Evolutionary conservation across 2,329 filamentous ascomycete species (phyloP).

Genomic region (Colletotrichum orbiculare): DNA sequence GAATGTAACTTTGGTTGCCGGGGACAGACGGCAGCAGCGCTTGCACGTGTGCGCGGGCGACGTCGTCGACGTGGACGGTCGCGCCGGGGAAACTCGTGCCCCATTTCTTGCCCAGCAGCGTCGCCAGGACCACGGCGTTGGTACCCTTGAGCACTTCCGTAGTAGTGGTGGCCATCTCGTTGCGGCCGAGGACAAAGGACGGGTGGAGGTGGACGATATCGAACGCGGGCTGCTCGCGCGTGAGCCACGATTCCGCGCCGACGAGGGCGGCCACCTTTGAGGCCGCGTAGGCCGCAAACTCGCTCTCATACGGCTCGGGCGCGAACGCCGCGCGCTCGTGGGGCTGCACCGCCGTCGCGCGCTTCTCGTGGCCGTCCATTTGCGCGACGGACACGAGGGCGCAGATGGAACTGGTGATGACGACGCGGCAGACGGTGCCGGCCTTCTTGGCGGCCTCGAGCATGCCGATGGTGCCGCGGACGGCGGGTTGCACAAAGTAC

Average conservation of each 20-base stretch:
- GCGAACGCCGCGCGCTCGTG: constrained; percentile 21
- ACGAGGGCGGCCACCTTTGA: constrained; percentile 49
- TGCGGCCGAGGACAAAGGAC: constrained; percentile 49
- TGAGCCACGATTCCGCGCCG: constrained; percentile 47
- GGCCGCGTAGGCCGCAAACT: constrained; percentile 48
- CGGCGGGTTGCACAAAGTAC: constrained; percentile 66
- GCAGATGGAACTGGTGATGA: constrained; percentile 64
- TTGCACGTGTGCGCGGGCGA: constrained; percentile 50
- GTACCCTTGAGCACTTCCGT: constrained; percentile 46
- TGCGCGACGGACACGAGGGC: constrained; percentile 38
- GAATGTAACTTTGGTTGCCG: constrained; percentile 47
- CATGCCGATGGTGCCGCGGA: constrained; percentile 62
- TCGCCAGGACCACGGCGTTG: constrained; percentile 48
- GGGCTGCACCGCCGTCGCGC: constrained; percentile 7
- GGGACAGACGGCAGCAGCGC: constrained; percentile 47
- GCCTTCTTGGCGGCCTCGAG: constrained; percentile 58
- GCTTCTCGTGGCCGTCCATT: constrained; percentile 27
- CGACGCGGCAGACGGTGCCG: constrained; percentile 52
- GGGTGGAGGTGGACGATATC: constrained; percentile 51
- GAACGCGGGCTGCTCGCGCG: constrained; percentile 46
- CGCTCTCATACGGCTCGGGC: constrained; percentile 37
- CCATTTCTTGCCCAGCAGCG: constrained; percentile 45
- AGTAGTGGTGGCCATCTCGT: constrained; percentile 45
- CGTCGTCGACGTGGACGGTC: constrained; percentile 52
- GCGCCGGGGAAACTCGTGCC: constrained; percentile 41